phyloP scores from a whole-genome alignment of 2,329 filamentous ascomycete species.

The Talaromyces sp. region DNA sequence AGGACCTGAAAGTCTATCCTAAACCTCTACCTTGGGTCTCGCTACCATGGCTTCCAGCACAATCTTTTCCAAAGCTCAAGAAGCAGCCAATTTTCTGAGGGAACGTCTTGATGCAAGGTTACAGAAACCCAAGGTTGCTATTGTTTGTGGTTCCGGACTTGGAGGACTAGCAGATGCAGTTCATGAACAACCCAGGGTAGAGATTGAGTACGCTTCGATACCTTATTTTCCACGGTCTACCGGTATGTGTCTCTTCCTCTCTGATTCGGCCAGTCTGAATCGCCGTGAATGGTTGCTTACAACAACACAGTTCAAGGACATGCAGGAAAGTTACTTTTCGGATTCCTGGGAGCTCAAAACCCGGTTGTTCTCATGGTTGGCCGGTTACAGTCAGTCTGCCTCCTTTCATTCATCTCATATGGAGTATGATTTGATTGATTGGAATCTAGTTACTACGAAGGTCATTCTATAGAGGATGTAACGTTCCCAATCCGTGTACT shows the following conservation, averaged over 20 bases:
- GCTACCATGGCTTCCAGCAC: conserved; percentile 22
- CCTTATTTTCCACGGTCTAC: conserved; percentile 62
- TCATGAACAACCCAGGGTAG: conserved; percentile 49
- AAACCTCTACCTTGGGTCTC: conserved; percentile 9
- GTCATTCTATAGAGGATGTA: conserved; percentile 61
- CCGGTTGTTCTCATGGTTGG: conserved; percentile 64
- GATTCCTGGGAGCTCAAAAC: conserved; percentile 55
- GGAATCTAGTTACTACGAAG: conserved; percentile 62
- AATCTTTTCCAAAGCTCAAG: conserved; percentile 37
- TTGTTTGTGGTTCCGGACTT: conserved; percentile 65
- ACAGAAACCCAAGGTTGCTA: conserved; percentile 58
- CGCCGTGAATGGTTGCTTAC: conserved; percentile 19
- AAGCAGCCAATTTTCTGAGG: conserved; percentile 53
- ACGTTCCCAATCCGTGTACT: conserved; percentile 66
- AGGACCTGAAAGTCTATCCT: conserved; percentile 1
- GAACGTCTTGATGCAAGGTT: conserved; percentile 50
- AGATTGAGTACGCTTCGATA: conserved; percentile 59
- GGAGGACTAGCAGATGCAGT: conserved; percentile 61
- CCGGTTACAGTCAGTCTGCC: conserved; percentile 58
- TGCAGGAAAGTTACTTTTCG: conserved; percentile 65
- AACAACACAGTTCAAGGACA: conserved; percentile 54
- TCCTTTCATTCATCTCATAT: neutral
- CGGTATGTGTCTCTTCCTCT: conserved; percentile 42
- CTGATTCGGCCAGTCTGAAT: neutral
- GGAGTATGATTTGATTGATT: neutral